Evolutionary conservation across 768 basidiomycete genomes (phyloP), one percentile per base, ranked within the genome.

Genomic region (Naganishia kalamii): DNA sequence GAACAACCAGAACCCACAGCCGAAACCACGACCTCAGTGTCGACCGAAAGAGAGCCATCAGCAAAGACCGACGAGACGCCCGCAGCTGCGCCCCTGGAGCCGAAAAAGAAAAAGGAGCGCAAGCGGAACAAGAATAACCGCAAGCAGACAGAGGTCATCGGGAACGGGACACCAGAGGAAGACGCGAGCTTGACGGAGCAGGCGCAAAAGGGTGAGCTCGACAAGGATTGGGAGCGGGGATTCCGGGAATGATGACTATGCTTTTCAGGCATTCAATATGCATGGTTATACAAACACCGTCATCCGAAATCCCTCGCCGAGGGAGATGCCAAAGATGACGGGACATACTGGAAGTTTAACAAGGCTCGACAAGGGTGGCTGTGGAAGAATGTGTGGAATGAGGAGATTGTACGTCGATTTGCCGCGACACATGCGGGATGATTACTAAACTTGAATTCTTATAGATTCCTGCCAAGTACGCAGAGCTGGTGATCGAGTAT

Each of bases 291-390:
- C 25, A 40, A 23, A 12, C 54, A 57, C 37, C 54, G 54, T 19
- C 32, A 57, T 37, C 54, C 32, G 21, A 57, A 57, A 23, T 57
- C 54, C 10, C 37, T 57, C 4, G 23, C 54, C 12, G 54, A 40
- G 35, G 54, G 54, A 8, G 54, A 23, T 33, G 54, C 54, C 1
- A 57, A 57, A 41, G 54, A 57, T 25, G 54, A 57, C 54, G 54
- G 54, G 8, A 57, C 54, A 15, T 57, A 57, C 27, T 64, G 63
- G 63, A 64, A 64, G 43, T 64, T 64, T 37, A 64, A 64, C 63
- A 64, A 64, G 41, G 63, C 63, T 27, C 40, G 47, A 43, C 63
- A 64, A 32, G 44, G 44, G 19, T 64, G 63, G 63, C 41, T 64
- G 40, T 41, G 41, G 40, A 52, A 52, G 29, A 64, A 64, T 29